Percentiles rank a stretch among this genome's conserved stretches.
Conservation (phyloP, 2,329 filamentous ascomycete genomes). For the Talaromyces sp. region DNA sequence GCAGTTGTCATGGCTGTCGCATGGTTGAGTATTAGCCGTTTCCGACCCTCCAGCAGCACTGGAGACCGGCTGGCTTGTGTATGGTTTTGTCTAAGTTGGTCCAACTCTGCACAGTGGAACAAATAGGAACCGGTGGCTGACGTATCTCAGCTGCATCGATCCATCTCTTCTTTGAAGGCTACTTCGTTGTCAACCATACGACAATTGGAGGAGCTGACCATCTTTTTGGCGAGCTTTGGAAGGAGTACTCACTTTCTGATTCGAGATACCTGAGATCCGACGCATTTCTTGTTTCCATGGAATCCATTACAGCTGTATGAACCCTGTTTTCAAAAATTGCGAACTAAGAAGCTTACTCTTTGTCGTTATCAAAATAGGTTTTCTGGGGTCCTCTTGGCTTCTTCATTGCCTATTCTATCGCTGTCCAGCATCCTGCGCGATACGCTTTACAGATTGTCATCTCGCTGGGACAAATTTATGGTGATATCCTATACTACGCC, state of each 20-base stretch:
- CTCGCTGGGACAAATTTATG: constrained; percentile 53
- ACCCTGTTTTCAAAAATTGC: neutral
- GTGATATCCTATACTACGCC: constrained; percentile 53
- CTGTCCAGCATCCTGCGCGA: constrained; percentile 45
- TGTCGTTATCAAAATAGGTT: constrained; percentile 25
- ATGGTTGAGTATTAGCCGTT: constrained; percentile 45
- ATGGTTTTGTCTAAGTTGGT: constrained; percentile 66
- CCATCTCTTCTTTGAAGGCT: constrained; percentile 72
- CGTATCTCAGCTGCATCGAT: constrained; percentile 30
- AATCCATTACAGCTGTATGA: constrained; percentile 61
- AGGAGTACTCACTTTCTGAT: constrained; percentile 84
- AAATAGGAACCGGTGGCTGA: neutral
- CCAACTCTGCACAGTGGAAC: neutral
- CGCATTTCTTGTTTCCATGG: constrained; percentile 78
- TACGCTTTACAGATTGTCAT: constrained; percentile 50
- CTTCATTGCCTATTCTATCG: constrained; percentile 46
- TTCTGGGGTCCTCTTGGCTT: constrained; percentile 53
- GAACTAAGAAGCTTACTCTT: neutral
- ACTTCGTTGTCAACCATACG: constrained; percentile 63
- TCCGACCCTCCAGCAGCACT: constrained; percentile 46
- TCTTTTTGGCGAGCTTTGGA: constrained; percentile 82
- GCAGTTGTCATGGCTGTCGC: constrained; percentile 52
- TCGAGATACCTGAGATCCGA: constrained; percentile 80
- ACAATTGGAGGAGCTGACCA: constrained; percentile 22
- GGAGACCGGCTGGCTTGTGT: constrained; percentile 54